A percentile compares a stretch with the other conserved stretches of the same genome.
Evolutionary conservation across 305 asterid species (phyloP).

Genomic region (Fraxinus sp.): DNA sequence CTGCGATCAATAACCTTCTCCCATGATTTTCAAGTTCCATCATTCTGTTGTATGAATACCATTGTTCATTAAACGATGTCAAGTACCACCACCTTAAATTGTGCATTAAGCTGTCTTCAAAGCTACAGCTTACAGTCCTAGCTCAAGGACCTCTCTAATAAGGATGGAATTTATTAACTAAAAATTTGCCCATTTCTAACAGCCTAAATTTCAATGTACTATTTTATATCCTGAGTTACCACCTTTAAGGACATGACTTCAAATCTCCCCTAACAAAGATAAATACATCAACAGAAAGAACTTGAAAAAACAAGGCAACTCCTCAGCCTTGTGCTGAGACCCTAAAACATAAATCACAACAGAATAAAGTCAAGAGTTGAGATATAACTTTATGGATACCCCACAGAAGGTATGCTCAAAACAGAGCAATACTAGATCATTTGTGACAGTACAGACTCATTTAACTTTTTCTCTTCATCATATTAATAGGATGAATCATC

Average conservation of each 20-base stretch:
- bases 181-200: not conserved
- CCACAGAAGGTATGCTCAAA: not conserved
- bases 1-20: not conserved
- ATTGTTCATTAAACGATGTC: not conserved
- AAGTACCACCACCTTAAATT: not conserved
- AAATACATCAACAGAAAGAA: not conserved
- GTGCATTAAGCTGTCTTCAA: not conserved
- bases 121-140: not conserved
- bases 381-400: not conserved
- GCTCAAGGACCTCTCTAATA: not conserved
- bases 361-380: not conserved
- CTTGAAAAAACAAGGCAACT: not conserved
- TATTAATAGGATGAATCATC: constrained; percentile 8
- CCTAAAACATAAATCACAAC: not conserved
- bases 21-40: not conserved
- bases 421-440: not conserved
- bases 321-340: constrained; percentile 13
- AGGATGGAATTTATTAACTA: not conserved
- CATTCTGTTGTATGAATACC: not conserved
- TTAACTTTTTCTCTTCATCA: not conserved
- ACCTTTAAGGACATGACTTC: not conserved
- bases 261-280: not conserved
- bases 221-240: not conserved
- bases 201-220: not conserved
- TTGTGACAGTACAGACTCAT: constrained; percentile 4